Evolutionary conservation across 129 eudicot genomes (phyloP), one percentile per base, ranked within the genome.

Genomic region (Pittosporum tobira): DNA sequence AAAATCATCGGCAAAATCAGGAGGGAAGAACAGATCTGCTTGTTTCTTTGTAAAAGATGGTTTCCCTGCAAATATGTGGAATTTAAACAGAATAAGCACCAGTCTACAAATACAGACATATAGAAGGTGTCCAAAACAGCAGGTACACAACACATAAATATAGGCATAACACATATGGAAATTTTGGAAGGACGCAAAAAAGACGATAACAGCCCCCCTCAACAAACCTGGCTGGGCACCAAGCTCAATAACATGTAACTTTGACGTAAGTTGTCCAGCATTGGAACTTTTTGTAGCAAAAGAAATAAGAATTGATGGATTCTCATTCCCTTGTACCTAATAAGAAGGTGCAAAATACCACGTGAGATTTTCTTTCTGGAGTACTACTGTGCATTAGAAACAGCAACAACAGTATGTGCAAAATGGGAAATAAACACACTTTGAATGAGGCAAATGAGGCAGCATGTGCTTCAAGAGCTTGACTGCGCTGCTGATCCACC

Each of bases 141-240:
- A 40, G 14, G 11, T 40, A 40, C 18, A 12, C 42, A 54, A 54
- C 2, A 55, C 45, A 2, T 18, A 55, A n/a, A 2, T 1, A 30
- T 9, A 30, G 18, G 43, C 14, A 25, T 0, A 52, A 27, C 5
- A 6, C n/a, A n/a, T n/a, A n/a, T n/a, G n/a, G n/a, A n/a, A 5
- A 54, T 15, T 14, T 53, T 4, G 1, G 1, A n/a, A 9, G 8
- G 34, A 18, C 59, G n/a, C 20, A n/a, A n/a, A n/a, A n/a, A n/a
- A n/a, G n/a, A n/a, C n/a, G n/a, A n/a, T n/a, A n/a, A n/a, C n/a
- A n/a, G n/a, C n/a, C n/a, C n/a, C n/a, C n/a, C n/a, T n/a, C n/a
- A n/a, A 55, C 44, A n/a, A 55, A 82, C 98, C 98, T 83, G 95
- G 96, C 73, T 91, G 99, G 57, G 99, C 99, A 56, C 99, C 99